phyloP scores from a whole-genome alignment of 495 filamentous ascomycete species.

The Margaritispora aquatica region DNA sequence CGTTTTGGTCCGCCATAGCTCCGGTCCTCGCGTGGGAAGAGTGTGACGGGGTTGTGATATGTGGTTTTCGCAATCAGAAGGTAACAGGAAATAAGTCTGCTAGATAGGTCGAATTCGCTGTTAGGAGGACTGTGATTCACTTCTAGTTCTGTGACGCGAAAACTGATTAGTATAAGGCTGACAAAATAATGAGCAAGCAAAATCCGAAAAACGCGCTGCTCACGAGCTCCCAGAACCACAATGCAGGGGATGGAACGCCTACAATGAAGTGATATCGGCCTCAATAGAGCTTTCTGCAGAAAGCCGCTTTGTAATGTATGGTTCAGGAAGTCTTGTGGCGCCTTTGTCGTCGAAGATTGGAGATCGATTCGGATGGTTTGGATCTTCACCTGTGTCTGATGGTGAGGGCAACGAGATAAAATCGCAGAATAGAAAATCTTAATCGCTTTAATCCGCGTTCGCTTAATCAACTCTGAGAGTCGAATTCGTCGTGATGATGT shows the following conservation, averaged over 20 bases:
- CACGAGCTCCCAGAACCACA: background rate
- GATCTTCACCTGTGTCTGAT: constrained; percentile 3
- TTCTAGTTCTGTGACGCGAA: constrained; percentile 17
- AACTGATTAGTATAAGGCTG: constrained; percentile 16
- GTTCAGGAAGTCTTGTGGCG: constrained; percentile 4
- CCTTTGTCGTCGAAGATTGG: constrained; percentile 9
- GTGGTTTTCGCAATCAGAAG: constrained; percentile 21
- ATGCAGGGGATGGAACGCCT: constrained; percentile 8
- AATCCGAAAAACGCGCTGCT: constrained; percentile 6
- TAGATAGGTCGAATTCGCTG: constrained; percentile 13
- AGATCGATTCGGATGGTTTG: constrained; percentile 1
- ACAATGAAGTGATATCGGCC: constrained; percentile 28
- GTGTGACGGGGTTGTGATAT: constrained; percentile 12
- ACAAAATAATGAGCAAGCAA: constrained; percentile 3
- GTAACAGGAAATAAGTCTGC: constrained; percentile 1
- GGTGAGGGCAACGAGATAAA: background rate
- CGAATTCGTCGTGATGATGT: constrained; percentile 4
- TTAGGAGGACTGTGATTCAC: constrained; percentile 27
- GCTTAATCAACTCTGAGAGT: background rate
- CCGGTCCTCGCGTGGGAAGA: constrained; percentile 30
- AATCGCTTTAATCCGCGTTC: background rate
- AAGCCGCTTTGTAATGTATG: constrained; percentile 10
- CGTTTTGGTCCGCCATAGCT: constrained; percentile 89
- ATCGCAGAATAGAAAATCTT: background rate
- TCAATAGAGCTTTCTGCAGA: constrained; percentile 24